These are phyloP conservation scores for Sporothrix mexicana DNA, from an alignment of 2,329 filamentous ascomycete species.

Conservation along the genomic window DNA sequence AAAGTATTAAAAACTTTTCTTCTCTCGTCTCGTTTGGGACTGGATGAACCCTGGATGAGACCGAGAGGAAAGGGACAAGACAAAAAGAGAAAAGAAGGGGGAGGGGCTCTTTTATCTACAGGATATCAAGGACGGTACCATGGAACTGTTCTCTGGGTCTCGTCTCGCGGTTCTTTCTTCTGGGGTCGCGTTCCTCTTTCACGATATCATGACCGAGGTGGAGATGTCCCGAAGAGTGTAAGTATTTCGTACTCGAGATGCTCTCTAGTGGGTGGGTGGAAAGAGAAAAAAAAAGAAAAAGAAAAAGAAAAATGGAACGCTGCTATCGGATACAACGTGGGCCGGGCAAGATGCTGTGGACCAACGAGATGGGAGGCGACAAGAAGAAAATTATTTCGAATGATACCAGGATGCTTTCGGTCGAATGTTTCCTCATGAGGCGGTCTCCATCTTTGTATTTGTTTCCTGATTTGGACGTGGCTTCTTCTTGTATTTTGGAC, in stretches of 20 bases:
- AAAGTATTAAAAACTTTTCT: not conserved
- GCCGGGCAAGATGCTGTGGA: too few species aligned
- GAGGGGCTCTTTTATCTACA: slow-evolving; percentile 4
- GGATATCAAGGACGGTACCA: not conserved
- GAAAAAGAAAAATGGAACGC: slow-evolving; percentile 2
- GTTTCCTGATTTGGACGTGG: slow-evolving; percentile 1
- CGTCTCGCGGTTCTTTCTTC: not conserved
- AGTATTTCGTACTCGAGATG: not conserved
- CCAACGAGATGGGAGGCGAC: not conserved
- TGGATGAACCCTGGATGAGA: slow-evolving; percentile 26
- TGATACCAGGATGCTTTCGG: not conserved
- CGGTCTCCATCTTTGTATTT: not conserved
- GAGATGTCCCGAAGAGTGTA: too few species aligned
- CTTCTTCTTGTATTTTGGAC: not conserved
- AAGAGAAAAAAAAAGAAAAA: not conserved
- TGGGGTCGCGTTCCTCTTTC: not conserved
- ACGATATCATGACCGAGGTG: not conserved
- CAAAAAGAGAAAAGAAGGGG: not conserved
- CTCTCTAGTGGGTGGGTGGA: not conserved
- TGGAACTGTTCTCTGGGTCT: not conserved
- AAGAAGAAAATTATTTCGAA: not conserved
- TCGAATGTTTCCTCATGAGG: slow-evolving; percentile 2
- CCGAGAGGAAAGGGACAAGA: slow-evolving; percentile 18
- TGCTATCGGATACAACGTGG: slow-evolving; percentile 16
- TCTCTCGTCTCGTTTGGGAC: slow-evolving; percentile 28